These are phyloP conservation scores for Phytophthora boehmeriae DNA, from an alignment of 352 stramenopile species.

Conservation along the genomic window DNA sequence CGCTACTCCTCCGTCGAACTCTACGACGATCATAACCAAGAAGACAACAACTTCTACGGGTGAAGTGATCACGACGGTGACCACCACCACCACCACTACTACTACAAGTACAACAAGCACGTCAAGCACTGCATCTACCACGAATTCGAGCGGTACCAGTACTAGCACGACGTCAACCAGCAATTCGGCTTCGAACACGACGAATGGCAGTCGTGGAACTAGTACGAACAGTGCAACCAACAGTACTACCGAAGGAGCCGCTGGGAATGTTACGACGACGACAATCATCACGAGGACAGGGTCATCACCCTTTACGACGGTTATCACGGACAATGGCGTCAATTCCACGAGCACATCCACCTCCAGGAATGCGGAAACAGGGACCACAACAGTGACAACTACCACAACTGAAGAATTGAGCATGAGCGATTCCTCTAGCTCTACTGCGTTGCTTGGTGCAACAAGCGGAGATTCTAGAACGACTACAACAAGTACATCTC, in stretches of 20 bases:
- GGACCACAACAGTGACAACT: constrained; percentile 24
- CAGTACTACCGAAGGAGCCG: constrained; percentile 2
- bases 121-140: constrained; percentile 1
- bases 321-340: constrained; percentile 23
- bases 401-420: constrained; percentile 16
- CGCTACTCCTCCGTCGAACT: constrained; percentile 8
- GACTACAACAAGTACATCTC: constrained; percentile 10
- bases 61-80: constrained; percentile 24
- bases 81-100: constrained; percentile 26
- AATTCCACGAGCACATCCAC: constrained; percentile 23
- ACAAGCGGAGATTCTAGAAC: constrained; percentile 7
- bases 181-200: constrained; percentile 7
- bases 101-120: constrained; percentile 19
- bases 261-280: constrained; percentile 15
- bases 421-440: constrained; percentile 23
- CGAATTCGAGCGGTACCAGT: not conserved
- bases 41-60: constrained; percentile 20
- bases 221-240: constrained; percentile 2
- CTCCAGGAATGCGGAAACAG: constrained; percentile 18
- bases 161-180: constrained; percentile 6
- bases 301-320: constrained; percentile 17
- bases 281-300: constrained; percentile 18
- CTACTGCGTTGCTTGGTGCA: constrained; percentile 11
- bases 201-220: constrained; percentile 5
- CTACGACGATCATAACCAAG: constrained; percentile 22